phyloP scores from a whole-genome alignment of 257 asterid species.

The Vinca minor region DNA sequence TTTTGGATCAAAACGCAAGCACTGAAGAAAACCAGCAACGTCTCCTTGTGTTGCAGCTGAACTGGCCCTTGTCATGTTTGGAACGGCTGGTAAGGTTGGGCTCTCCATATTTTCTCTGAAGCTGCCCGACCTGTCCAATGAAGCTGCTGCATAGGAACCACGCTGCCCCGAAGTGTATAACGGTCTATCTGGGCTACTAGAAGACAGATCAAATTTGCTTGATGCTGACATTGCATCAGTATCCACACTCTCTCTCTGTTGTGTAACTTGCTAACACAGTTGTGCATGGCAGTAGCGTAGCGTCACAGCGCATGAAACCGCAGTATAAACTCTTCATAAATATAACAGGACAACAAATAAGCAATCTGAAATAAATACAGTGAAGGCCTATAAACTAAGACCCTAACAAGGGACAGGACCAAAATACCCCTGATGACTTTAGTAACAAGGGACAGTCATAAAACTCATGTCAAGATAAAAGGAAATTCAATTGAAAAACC shows the following conservation, averaged over 20 bases:
- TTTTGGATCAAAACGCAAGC: conserved; percentile 85
- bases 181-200: conserved; percentile 81
- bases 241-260: conserved; percentile 47
- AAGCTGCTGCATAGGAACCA: conserved; percentile 53
- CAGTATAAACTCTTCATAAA: conserved; percentile 30
- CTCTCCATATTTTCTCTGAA: conserved; percentile 68
- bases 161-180: conserved; percentile 65
- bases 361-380: conserved; percentile 28
- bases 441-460: not conserved
- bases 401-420: too few species aligned
- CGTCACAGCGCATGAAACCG: conserved; percentile 43
- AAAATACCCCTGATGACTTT: not conserved
- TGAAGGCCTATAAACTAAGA: conserved; percentile 7
- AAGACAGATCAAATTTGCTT: conserved; percentile 72
- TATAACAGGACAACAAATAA: conserved; percentile 26
- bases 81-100: conserved; percentile 62
- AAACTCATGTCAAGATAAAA: not conserved
- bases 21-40: conserved; percentile 61
- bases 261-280: conserved; percentile 53
- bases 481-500: not conserved
- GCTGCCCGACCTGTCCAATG: conserved; percentile 74
- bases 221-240: conserved; percentile 85
- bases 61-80: conserved; percentile 66
- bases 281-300: conserved; percentile 63
- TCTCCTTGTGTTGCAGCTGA: conserved; percentile 66